These are phyloP conservation scores for Capsella bursapastoris DNA, from an alignment of 345 rosid genomes.

Conservation along the genomic window DNA sequence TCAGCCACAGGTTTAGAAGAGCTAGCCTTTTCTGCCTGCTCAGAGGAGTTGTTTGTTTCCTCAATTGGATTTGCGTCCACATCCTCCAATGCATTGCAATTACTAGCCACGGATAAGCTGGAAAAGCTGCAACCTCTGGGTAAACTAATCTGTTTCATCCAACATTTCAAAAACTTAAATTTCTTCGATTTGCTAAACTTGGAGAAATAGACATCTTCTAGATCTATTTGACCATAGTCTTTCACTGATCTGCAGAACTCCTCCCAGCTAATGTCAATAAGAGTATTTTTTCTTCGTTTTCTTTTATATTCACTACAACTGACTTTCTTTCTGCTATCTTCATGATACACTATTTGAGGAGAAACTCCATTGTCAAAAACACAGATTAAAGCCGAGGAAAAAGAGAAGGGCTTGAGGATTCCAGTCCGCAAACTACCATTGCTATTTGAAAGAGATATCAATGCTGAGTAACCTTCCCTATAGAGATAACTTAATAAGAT, in stretches of 20 bases:
- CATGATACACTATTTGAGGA: slow-evolving; percentile 34
- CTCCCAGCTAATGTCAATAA: slow-evolving; percentile 61
- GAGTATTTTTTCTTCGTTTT: slow-evolving; percentile 49
- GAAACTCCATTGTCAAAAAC: slow-evolving; percentile 45
- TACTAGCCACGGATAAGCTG: slow-evolving; percentile 42
- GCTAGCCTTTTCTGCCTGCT: slow-evolving; percentile 56
- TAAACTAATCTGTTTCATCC: slow-evolving; percentile 81
- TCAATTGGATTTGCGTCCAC: slow-evolving; percentile 48
- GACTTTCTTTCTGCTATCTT: slow-evolving; percentile 29
- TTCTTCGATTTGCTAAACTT: slow-evolving; percentile 69
- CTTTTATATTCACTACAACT: slow-evolving; percentile 38
- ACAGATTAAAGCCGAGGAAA: slow-evolving; percentile 64
- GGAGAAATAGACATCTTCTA: slow-evolving; percentile 66
- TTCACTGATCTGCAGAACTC: slow-evolving; percentile 61
- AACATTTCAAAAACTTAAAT: slow-evolving; percentile 83
- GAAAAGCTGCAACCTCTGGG: slow-evolving; percentile 45
- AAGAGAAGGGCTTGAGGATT: slow-evolving; percentile 78
- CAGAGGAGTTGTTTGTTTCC: slow-evolving; percentile 46
- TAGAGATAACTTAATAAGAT: slow-evolving; percentile 73
- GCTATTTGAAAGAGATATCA: slow-evolving; percentile 58
- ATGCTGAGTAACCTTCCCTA: slow-evolving; percentile 70
- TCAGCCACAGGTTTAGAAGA: slow-evolving; percentile 61
- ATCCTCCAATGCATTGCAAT: slow-evolving; percentile 40
- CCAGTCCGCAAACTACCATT: slow-evolving; percentile 55
- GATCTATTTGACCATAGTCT: slow-evolving; percentile 52